Evolutionary conservation across 2,329 filamentous ascomycete genomes (phyloP), one percentile per base, ranked within the genome.

Genomic region (Nemania serpens): DNA sequence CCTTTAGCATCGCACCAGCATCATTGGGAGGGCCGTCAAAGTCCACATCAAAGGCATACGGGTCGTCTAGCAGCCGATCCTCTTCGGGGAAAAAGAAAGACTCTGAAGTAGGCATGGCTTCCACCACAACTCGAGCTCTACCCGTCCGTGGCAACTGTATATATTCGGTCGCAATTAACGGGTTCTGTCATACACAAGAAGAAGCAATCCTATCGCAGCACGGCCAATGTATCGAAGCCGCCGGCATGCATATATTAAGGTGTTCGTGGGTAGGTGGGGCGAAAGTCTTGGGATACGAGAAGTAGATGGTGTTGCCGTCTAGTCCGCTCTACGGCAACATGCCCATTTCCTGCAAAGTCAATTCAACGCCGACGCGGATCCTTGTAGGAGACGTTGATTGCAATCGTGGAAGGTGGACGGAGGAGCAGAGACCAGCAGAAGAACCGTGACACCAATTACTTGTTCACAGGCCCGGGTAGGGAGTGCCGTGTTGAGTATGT

Each of bases 31-130:
- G 68, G 59, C 75, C 72, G 62, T 76, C 74, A 46, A 77, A 74
- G 54, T 76, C 75, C 55, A 77, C 74, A 57, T 73, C 68, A 59
- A 63, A 70, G 43, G 59, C 61, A 58, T 71, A 69, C 73, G 77
- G 75, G 55, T 76, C 74, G 43, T 75, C 55, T 55, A 73, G 68
- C 58, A 74, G 73, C 25, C 72, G 71, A 60, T 73, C 72, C 33
- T 63, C 61, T 29, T 64, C 67, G 39, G 50, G 61, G 20, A 68
- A 68, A 39, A 56, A 47, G 39, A 71, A 59, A 50, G 68, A 62
- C 37, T 55, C 65, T 55, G 68, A 52, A 47, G 56, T 60, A 53
- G 66, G 67, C 70, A 71, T 71, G n/a, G 66, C 62, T 59, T 39
- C 49, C 25, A 20, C 33, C 36, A 58, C 22, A 50, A 49, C 25